Evolutionary conservation across 1,139 yeast genomes (phyloP), one percentile per base, ranked within the genome.

Genomic region (Candida buenavistaensis): DNA sequence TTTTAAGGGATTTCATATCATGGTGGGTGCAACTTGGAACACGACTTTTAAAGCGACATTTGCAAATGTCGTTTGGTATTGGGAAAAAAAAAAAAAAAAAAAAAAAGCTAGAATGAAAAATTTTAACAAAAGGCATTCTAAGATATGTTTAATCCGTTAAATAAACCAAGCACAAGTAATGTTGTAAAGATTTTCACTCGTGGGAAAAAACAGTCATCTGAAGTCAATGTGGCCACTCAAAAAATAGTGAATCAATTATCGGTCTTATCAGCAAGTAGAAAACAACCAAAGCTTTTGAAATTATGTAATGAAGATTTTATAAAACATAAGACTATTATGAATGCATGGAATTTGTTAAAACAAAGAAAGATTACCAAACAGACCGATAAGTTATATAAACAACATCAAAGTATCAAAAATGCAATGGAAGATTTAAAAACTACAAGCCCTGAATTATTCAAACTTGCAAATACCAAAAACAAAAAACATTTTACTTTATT

Each of bases 181-280:
- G 34, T 37, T 36, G 21, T 26, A 5, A 47, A 44, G 42, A 43
- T 47, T 16, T 62, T 67, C 36, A 61, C 57, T 25, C 64, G 68
- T 56, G 69, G 62, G 26, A 72, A 62, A 51, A 64, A 51, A 53
- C 59, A 53, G 51, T 55, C 54, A 34, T 25, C 31, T 13, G 28
- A 26, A 15, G 57, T 77, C 32, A 70, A 77, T 16, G 75, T 87
- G 2, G 72, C 78, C 22, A 80, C 86, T 6, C 87, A 82, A 51
- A 73, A 73, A 51, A 74, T 81, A 34, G 78, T 82, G 36, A 77
- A 82, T 39, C 94, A 90, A 63, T 72, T 89, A 44, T 83, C 95
- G 28, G 96, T 90, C 16, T 63, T 88, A 51, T 80, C 94, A 16
- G 96, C 96, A 12, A 76, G 86, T 41, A 80, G 88, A 65, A 89